Base-by-base conservation (phyloP, 2,329 filamentous ascomycete genomes). In the Fusarium citri region DNA sequence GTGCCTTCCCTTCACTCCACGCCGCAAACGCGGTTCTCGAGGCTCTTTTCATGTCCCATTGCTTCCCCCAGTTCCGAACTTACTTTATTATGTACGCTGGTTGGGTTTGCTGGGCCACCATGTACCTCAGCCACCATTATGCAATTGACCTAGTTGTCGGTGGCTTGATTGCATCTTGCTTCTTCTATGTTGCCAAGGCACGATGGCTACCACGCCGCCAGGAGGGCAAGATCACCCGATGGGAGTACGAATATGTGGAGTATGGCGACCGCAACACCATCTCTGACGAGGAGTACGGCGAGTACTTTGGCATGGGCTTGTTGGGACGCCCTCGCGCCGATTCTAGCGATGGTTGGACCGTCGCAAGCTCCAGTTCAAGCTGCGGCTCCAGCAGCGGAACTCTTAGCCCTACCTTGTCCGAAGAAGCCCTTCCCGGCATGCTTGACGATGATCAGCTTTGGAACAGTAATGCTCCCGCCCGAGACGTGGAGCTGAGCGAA, bases 81-180 rank as follows among this genome's bases (percentile, higher is more conserved):
- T 81, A 96, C 55, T 97, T 97, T 81, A 87, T 94, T 69, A 85
- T 88, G 69, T 98, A 98, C 80, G 92, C 92, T 46, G 87, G 92
- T 78, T 98, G 95, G 95, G 90, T 98, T 76, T 98, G 94, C 93
- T 98, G 95, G 94, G 92, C 94, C 15, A 98, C 95, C 73, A 97
- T 98, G 94, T 98, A 98, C 78, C 88, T 98, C 55, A 97, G 93
- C 76, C 95, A 98, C 81, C 95, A 98, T 83, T 98, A 98, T 78
- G 95, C 94, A 31, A 92, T 98, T 42, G 95, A 98, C 79, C 85
- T 98, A 53, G 93, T 98, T 26, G 93, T 88, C 37, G 95, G 95
- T 72, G 94, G 91, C 78, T 84, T 97, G 64, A 85, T 94, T 64
- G 92, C 94, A 25, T 91, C 91, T 15, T 84, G 92, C 53, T 89